Percentiles rank a stretch among this genome's conserved stretches.
phyloP scores from a whole-genome alignment of 73 alveolate species.

The Paramecium primaurelia region DNA sequence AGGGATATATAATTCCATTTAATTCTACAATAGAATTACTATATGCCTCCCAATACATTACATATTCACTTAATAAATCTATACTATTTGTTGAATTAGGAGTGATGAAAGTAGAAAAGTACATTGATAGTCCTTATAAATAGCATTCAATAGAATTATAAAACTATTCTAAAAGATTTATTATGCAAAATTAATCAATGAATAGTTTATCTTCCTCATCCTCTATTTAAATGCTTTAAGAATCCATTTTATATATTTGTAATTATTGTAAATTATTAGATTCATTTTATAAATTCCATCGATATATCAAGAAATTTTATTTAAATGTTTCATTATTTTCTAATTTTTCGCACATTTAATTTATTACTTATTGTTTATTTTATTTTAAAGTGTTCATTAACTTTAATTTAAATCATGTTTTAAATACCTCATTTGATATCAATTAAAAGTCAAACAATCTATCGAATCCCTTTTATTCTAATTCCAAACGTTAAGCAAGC shows the following conservation, averaged over 20 bases:
- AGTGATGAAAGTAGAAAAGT: neutral
- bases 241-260: neutral
- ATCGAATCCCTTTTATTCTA: slow-evolving; percentile 33
- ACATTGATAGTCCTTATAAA: neutral
- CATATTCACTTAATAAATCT: slow-evolving; percentile 4
- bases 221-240: neutral
- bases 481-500: slow-evolving; percentile 20
- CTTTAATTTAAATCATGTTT: neutral
- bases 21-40: slow-evolving; percentile 6
- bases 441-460: slow-evolving; percentile 1
- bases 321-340: neutral
- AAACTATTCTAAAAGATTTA: neutral
- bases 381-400: neutral
- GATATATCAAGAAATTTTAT: neutral
- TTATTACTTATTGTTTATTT: neutral
- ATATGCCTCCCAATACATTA: slow-evolving; percentile 7
- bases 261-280: neutral
- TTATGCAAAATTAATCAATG: neutral
- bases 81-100: neutral
- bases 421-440: neutral
- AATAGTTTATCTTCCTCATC: neutral
- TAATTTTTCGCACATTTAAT: neutral
- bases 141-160: neutral
- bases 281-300: neutral
- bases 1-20: neutral